phyloP scores from a whole-genome alignment of 805 yeast species.

The Lachancea lanzarotensis region DNA sequence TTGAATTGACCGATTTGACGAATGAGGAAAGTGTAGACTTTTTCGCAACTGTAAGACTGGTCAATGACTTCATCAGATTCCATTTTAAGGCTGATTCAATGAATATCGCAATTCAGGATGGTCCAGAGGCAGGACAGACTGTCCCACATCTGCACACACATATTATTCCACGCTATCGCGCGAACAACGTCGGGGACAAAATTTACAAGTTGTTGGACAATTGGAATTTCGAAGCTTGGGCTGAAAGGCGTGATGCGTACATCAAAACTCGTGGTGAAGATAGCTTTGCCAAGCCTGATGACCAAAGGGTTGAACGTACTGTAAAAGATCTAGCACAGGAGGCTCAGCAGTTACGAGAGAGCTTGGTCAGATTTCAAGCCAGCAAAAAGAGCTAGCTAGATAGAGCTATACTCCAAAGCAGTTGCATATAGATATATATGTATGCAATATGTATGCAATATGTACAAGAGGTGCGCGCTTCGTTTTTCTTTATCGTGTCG shows the following conservation, averaged over 20 bases:
- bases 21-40: slow-evolving; percentile 70
- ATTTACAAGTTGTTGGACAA: slow-evolving; percentile 67
- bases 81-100: slow-evolving; percentile 73
- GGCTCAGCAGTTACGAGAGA: slow-evolving; percentile 47
- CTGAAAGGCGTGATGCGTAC: slow-evolving; percentile 27
- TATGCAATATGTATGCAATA: too few species aligned
- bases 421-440: too few species aligned
- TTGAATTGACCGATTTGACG: slow-evolving; percentile 62
- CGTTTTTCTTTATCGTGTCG: too few species aligned
- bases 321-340: slow-evolving; percentile 65
- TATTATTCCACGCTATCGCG: slow-evolving; percentile 71
- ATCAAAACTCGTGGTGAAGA: slow-evolving; percentile 20
- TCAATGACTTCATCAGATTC: slow-evolving; percentile 60
- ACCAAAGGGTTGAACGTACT: slow-evolving; percentile 50
- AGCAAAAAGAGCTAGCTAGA: neutral
- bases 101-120: slow-evolving; percentile 93
- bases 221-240: slow-evolving; percentile 38
- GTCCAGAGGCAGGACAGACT: slow-evolving; percentile 93
- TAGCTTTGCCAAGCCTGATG: slow-evolving; percentile 38
- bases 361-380: slow-evolving; percentile 27
- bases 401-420: neutral
- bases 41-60: slow-evolving; percentile 64
- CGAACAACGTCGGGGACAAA: slow-evolving; percentile 59
- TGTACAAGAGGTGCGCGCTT: too few species aligned
- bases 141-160: slow-evolving; percentile 95